Conservation (phyloP, 345 rosid genomes). For the Arabis hirsuta region DNA sequence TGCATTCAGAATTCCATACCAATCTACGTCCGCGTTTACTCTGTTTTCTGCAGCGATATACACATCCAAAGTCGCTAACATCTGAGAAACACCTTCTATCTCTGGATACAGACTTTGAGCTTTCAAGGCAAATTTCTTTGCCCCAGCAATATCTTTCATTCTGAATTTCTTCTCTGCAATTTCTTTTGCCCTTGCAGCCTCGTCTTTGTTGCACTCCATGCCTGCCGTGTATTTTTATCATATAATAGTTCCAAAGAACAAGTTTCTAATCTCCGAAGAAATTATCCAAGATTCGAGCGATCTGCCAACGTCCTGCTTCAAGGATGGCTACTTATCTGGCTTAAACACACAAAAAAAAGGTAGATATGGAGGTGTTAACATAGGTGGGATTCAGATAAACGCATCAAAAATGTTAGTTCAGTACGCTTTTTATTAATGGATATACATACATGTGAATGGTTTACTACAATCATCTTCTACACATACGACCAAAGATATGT, state of each 20-base stretch:
- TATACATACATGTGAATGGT: background rate
- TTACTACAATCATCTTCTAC: background rate
- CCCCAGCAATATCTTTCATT: slow-evolving; percentile 55
- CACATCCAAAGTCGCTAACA: slow-evolving; percentile 61
- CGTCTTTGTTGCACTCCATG: slow-evolving; percentile 79
- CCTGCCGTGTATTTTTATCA: slow-evolving; percentile 18
- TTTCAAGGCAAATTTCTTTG: slow-evolving; percentile 70
- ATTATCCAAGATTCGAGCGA: slow-evolving; percentile 5
- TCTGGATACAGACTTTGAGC: slow-evolving; percentile 69
- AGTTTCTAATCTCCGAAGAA: background rate
- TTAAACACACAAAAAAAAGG: background rate
- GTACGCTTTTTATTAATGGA: background rate
- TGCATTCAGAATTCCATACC: slow-evolving; percentile 63
- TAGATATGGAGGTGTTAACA: background rate
- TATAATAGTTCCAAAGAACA: slow-evolving; percentile 1
- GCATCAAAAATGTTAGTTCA: background rate
- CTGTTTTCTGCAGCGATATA: slow-evolving; percentile 55
- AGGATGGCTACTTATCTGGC: slow-evolving; percentile 9
- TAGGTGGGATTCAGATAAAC: background rate
- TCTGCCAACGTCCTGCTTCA: background rate
- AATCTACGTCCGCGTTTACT: slow-evolving; percentile 54
- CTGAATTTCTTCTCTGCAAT: slow-evolving; percentile 68
- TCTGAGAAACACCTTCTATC: slow-evolving; percentile 60
- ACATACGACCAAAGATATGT: background rate
- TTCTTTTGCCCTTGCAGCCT: slow-evolving; percentile 67